phyloP scores from a whole-genome alignment of 2,329 filamentous ascomycete species.

The Claviceps purpurea region DNA sequence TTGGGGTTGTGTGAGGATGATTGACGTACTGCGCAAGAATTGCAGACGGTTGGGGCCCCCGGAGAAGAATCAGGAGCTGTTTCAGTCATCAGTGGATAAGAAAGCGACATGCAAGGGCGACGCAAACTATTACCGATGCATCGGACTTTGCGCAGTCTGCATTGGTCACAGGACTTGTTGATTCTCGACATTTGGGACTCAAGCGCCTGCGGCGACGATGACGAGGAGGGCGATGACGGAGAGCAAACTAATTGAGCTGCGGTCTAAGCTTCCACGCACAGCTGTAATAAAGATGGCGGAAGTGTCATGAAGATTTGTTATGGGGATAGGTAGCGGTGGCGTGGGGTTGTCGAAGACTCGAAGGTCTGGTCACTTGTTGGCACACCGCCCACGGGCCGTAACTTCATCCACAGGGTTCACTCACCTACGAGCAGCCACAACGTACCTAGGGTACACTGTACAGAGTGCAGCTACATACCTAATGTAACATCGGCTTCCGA shows the following conservation, averaged over 20 bases:
- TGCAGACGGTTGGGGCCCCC: not conserved
- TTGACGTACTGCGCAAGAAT: constrained; percentile 2
- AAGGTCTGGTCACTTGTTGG: too few species aligned
- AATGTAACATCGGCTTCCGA: too few species aligned
- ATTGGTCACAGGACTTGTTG: constrained; percentile 11
- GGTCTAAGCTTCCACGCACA: too few species aligned
- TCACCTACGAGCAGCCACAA: too few species aligned
- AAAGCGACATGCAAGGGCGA: not conserved
- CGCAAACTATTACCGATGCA: constrained; percentile 8
- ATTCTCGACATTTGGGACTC: constrained; percentile 2
- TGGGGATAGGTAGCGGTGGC: too few species aligned
- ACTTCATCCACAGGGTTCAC: too few species aligned
- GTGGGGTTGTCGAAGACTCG: too few species aligned
- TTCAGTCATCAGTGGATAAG: not conserved
- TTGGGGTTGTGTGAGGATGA: not conserved
- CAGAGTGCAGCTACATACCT: too few species aligned
- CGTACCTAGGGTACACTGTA: too few species aligned
- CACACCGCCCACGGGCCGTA: too few species aligned
- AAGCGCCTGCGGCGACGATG: not conserved
- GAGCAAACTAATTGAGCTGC: not conserved
- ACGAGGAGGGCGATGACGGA: not conserved
- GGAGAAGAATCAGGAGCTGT: constrained; percentile 1
- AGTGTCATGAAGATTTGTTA: too few species aligned
- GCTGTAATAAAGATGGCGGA: too few species aligned
- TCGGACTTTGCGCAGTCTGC: constrained; percentile 11